These are phyloP conservation scores for Penicillium crystallinum DNA, from an alignment of 495 filamentous ascomycete species.

Conservation along the genomic window DNA sequence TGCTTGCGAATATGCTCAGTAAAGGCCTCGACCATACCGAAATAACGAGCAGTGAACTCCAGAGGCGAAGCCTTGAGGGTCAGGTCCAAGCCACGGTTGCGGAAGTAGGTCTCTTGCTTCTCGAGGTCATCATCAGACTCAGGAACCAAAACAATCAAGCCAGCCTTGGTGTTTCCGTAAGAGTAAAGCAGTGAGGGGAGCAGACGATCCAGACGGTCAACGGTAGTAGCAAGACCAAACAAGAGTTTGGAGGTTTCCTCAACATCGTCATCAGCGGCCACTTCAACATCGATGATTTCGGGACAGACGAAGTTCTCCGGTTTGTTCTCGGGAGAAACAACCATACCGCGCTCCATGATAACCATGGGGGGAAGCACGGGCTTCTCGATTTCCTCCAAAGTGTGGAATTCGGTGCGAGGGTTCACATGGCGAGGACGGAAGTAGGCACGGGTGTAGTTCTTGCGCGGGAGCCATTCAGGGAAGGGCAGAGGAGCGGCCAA, in stretches of 20 bases:
- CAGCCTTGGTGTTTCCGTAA: conserved; percentile 46
- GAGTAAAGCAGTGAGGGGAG: conserved; percentile 46
- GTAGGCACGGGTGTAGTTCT: conserved; percentile 47
- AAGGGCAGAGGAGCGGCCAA: conserved; percentile 37
- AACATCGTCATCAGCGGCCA: conserved; percentile 37
- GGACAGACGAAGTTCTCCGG: conserved; percentile 40
- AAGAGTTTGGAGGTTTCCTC: conserved; percentile 49
- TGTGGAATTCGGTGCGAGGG: conserved; percentile 37
- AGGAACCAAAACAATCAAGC: conserved; percentile 45
- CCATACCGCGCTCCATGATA: conserved; percentile 43
- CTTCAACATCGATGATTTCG: conserved; percentile 42
- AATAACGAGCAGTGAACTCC: conserved; percentile 59
- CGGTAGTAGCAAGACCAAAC: conserved; percentile 48
- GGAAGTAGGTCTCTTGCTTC: conserved; percentile 45
- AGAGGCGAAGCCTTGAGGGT: conserved; percentile 50
- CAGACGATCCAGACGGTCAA: conserved; percentile 44
- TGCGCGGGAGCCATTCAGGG: conserved; percentile 43
- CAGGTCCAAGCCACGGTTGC: conserved; percentile 47
- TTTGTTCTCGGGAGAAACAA: conserved; percentile 36
- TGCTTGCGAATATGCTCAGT: conserved; percentile 43
- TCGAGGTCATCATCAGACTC: conserved; percentile 42
- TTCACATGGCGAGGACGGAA: conserved; percentile 39
- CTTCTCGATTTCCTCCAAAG: conserved; percentile 37
- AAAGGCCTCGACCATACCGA: conserved; percentile 55
- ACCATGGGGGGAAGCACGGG: conserved; percentile 44